Conservation (phyloP, 306 rosid species). For the Astragalus glycyphyllos region DNA sequence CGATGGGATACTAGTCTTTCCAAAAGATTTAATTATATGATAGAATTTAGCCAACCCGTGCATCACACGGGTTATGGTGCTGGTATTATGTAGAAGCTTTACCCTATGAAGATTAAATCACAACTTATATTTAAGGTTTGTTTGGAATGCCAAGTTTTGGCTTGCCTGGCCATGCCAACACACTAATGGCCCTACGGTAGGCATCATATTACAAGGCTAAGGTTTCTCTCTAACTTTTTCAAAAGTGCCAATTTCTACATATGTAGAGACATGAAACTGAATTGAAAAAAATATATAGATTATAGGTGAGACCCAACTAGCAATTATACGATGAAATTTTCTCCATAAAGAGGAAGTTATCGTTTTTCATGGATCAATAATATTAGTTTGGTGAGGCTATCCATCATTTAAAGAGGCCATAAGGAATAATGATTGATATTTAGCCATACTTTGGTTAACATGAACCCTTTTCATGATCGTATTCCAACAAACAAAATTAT, state of each 20-base stretch:
- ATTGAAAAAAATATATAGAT: constrained; percentile 5
- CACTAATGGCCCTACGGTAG: constrained; percentile 55
- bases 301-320: constrained; percentile 26
- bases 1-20: too few relatives aligned
- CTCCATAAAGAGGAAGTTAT: not conserved
- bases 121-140: constrained; percentile 22
- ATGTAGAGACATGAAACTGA: constrained; percentile 9
- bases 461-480: too few relatives aligned
- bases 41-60: too few relatives aligned
- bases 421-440: not conserved
- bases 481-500: too few relatives aligned
- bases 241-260: constrained; percentile 1
- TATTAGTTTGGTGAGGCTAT: not conserved
- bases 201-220: not conserved
- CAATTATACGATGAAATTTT: not conserved
- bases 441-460: too few relatives aligned
- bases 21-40: too few relatives aligned
- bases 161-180: constrained; percentile 52
- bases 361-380: not conserved
- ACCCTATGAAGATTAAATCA: not conserved
- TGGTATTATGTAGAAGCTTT: too few relatives aligned
- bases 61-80: too few relatives aligned
- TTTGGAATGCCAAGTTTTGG: constrained; percentile 36
- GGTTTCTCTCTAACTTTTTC: constrained; percentile 13
- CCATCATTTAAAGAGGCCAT: not conserved